Evolutionary conservation across 2,329 filamentous ascomycete species (phyloP), one percentile per base, ranked within the genome.

Genomic region (Grosmannia huntii): DNA sequence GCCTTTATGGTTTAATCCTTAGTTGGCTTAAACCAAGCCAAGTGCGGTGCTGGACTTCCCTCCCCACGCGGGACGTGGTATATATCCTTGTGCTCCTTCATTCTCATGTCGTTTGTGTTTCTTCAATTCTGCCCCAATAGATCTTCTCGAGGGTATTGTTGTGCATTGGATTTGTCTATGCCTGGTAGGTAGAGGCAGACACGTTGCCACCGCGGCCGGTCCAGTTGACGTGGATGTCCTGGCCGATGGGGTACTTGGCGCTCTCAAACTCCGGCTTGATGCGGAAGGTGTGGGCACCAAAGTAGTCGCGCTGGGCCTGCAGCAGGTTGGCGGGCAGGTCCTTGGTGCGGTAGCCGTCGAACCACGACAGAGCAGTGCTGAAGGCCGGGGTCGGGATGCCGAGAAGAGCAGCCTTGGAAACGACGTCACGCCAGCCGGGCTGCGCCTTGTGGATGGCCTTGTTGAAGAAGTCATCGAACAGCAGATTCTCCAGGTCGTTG

Each of bases 381-480:
- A 99, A 99, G 69, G 89, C 90, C 49, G 94, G 94, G 58, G 90
- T 94, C 65, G 94, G 94, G 71, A 99, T 95, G 75, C 94, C 94
- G 76, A 95, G 89, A 64, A 95, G 82, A 64, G 92, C 91, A 66
- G 88, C 83, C 85, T 95, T 95, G 77, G 87, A 82, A 66, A 99
- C 87, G 65, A 95, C 86, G 71, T 90, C 85, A 80, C 89, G 85
- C 90, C 90, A 96, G 71, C 90, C 90, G 61, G 81, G 81, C 81
- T 99, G 94, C 61, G 94, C 94, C 71, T 86, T 89, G 85, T 96
- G 87, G 76, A 99, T 99, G 68, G 94, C 94, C 79, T 94, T 89
- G 83, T 95, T 96, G 88, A 99, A 99, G 86, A 99, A 99, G 73
- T 95, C 89, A 74, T 96, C 90, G 76, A 97, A 99, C 67, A 99